These are phyloP conservation scores for Pichia cactophila DNA, from an alignment of 1,139 yeast genomes.

Conservation along the genomic window DNA sequence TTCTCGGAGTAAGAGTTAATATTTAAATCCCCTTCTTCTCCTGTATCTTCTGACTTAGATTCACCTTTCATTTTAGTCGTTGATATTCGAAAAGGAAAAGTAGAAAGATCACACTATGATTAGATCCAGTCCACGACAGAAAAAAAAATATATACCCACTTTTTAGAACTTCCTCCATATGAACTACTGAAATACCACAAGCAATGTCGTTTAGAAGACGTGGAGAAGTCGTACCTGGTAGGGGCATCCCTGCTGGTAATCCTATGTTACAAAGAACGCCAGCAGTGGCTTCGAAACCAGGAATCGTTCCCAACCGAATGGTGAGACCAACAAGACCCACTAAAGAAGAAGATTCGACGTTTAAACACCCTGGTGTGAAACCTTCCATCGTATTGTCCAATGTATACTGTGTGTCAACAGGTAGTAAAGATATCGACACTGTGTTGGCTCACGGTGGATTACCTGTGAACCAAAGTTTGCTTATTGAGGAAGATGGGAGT, in stretches of 20 bases:
- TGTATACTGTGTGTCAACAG: constrained; percentile 70
- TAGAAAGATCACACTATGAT: not conserved
- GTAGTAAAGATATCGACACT: constrained; percentile 66
- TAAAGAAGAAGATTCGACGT: constrained; percentile 1
- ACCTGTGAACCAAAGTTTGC: constrained; percentile 65
- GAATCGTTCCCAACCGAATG: constrained; percentile 22
- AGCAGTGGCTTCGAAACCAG: not conserved
- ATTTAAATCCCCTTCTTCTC: constrained; percentile 1
- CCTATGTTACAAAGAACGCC: constrained; percentile 9
- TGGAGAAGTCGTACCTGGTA: constrained; percentile 47
- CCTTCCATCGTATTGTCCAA: constrained; percentile 69
- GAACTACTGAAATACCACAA: not conserved
- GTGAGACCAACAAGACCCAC: not conserved
- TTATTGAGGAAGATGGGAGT: constrained; percentile 79
- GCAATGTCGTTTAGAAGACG: constrained; percentile 68
- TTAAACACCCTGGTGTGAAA: constrained; percentile 43
- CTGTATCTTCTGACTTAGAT: not conserved
- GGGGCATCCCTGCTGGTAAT: constrained; percentile 9
- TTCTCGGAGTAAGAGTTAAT: constrained; percentile 8
- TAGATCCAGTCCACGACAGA: not conserved
- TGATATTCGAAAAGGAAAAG: not conserved
- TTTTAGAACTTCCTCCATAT: not conserved
- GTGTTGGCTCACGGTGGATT: constrained; percentile 76
- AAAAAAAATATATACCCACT: not conserved
- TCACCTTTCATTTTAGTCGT: not conserved